Evolutionary conservation across 1,284 basidiomycete genomes (phyloP), one percentile per base, ranked within the genome.

Genomic region (Schizopora paradoxa): DNA sequence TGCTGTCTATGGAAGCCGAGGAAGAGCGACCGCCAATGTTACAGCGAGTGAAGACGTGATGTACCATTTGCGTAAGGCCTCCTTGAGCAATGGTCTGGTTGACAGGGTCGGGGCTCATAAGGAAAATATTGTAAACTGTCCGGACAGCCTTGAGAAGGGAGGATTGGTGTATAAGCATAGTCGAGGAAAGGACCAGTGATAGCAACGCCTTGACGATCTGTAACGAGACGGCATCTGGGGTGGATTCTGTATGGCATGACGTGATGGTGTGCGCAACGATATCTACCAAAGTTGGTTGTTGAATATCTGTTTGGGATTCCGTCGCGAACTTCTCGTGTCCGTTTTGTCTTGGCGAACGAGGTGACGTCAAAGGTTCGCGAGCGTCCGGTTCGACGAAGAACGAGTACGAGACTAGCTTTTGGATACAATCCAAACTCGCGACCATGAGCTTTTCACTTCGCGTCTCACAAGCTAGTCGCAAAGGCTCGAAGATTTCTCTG

Each of bases 61-160:
- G 88, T 1, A 97, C 91, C 84, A 98, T 97, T 65, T 98, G 94
- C 0, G 91, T 93, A 13, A 98, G 74, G 13, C 93, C 91, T 16
- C 93, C 94, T 65, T 98, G 94, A 6, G 94, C 94, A 22, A 97
- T 91, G 67, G 90, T 91, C 66, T 97, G 94, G 57, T 94, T 97
- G 43, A 92, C 87, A 4, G 86, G 78, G 57, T 95, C 91, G 27
- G 78, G 76, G 55, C 89, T 92, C 48, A 96, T 73, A 25, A 97
- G 72, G 63, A 97, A 98, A 48, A 98, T 85, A 61, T 97, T 97
- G 69, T 97, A 97, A 2, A 98, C 93, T 5, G 94, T 96, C 29
- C 94, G 78, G 22, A 98, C 89, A 22, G 94, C 91, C 64, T 95
- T 95, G 54, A 98, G 77, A 28, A 98, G 72, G 10, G 90, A 89